A percentile compares a stretch with the other conserved stretches of the same genome.
These are phyloP conservation scores for Tetraselmis striata DNA, from an alignment of 139 green algal genomes.

Conservation along the genomic window DNA sequence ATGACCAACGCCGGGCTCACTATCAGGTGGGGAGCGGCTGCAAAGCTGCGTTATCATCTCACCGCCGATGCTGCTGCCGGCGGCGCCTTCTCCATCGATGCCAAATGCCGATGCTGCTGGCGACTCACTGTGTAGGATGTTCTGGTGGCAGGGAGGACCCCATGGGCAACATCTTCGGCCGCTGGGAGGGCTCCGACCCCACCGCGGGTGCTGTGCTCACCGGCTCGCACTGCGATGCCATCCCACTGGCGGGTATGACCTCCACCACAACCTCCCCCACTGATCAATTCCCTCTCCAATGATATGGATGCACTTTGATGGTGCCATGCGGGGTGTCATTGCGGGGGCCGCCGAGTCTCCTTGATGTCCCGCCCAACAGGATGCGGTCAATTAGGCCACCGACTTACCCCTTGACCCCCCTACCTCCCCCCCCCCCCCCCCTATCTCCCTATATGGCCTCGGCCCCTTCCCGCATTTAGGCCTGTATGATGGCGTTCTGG, in stretches of 20 bases:
- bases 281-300: neutral
- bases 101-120: neutral
- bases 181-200: slow-evolving; percentile 52
- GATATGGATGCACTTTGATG: too few species aligned
- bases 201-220: slow-evolving; percentile 53
- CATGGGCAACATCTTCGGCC: slow-evolving; percentile 89
- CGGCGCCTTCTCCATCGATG: neutral
- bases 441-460: too few species aligned
- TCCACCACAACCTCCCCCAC: neutral
- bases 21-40: slow-evolving; percentile 21
- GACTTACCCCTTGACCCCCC: too few species aligned
- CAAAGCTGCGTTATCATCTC: neutral
- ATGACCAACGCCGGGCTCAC: slow-evolving; percentile 65
- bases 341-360: too few species aligned
- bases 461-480: too few species aligned
- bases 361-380: too few species aligned
- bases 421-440: too few species aligned
- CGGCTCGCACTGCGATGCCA: slow-evolving; percentile 88
- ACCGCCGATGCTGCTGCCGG: neutral
- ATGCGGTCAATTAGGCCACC: too few species aligned
- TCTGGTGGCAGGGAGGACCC: slow-evolving; percentile 60
- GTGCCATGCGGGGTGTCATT: too few species aligned
- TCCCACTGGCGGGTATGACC: slow-evolving; percentile 68
- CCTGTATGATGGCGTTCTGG: slow-evolving; percentile 89
- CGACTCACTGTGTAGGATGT: neutral